phyloP scores from a whole-genome alignment of 768 basidiomycete species.

The Mycena albidolilacea region DNA sequence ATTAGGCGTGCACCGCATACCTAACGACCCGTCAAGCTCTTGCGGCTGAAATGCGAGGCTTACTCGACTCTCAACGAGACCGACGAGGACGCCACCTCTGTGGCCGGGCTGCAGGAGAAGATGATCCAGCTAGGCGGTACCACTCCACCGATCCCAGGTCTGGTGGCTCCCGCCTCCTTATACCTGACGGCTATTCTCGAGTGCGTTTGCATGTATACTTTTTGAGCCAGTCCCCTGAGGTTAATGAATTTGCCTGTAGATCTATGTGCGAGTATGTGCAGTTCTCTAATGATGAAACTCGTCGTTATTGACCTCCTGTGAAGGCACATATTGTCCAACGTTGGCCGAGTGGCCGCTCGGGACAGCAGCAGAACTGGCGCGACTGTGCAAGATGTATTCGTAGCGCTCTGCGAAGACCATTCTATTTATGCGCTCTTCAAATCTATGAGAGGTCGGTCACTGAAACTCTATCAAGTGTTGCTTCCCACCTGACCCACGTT shows the following conservation, averaged over 20 bases:
- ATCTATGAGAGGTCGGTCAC: conserved; percentile 89
- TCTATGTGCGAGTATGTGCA: conserved; percentile 88
- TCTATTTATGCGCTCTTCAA: conserved; percentile 88
- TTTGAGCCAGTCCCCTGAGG: conserved; percentile 42
- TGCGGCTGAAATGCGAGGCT: conserved; percentile 89
- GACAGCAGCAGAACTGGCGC: conserved; percentile 87
- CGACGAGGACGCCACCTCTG: conserved; percentile 80
- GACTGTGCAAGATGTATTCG: conserved; percentile 85
- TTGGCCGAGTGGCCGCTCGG: conserved; percentile 87
- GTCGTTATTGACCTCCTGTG: conserved; percentile 26
- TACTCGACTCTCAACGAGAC: conserved; percentile 89
- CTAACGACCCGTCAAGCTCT: conserved; percentile 62
- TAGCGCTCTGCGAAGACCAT: conserved; percentile 92
- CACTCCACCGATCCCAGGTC: conserved; percentile 64
- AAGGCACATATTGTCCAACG: conserved; percentile 88
- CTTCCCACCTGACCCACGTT: conserved; percentile 34
- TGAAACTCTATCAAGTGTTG: conserved; percentile 24
- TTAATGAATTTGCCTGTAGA: conserved; percentile 57
- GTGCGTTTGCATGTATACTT: conserved; percentile 65
- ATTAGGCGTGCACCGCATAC: background rate
- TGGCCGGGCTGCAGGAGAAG: conserved; percentile 73
- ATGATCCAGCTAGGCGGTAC: conserved; percentile 67
- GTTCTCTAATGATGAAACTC: conserved; percentile 19
- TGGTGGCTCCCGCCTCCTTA: conserved; percentile 86
- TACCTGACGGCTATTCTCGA: conserved; percentile 95